A percentile compares a stretch with the other conserved stretches of the same genome.
Conservation (phyloP, 2,329 filamentous ascomycete genomes). For the Penicillium sp. region DNA sequence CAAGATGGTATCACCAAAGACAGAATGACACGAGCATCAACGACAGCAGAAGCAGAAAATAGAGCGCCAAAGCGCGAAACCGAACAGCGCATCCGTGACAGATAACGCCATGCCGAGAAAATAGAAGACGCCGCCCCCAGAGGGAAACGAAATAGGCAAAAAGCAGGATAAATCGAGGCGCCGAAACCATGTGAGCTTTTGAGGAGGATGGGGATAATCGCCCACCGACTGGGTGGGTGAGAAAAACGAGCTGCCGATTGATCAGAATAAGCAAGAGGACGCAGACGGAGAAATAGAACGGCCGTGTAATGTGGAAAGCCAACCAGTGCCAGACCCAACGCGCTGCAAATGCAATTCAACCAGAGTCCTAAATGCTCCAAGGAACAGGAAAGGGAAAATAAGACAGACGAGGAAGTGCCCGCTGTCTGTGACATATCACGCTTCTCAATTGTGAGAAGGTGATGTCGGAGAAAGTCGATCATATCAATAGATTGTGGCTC, state of each 20-base stretch:
- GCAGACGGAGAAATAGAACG: constrained; percentile 18
- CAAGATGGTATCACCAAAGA: constrained; percentile 43
- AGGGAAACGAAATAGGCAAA: constrained; percentile 16
- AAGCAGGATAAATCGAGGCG: constrained; percentile 19
- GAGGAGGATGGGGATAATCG: not conserved
- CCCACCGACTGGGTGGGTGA: not conserved
- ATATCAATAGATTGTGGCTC: not conserved
- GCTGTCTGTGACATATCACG: constrained; percentile 16
- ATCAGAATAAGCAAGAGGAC: constrained; percentile 16
- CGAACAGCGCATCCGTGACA: not conserved
- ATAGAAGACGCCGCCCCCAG: constrained; percentile 29
- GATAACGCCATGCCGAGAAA: constrained; percentile 7
- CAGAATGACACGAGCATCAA: constrained; percentile 32
- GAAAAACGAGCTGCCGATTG: constrained; percentile 9
- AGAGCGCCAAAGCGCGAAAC: not conserved
- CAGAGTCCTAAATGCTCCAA: constrained; percentile 23
- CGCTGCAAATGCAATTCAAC: constrained; percentile 39
- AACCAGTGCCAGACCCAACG: constrained; percentile 35
- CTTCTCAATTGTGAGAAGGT: not conserved
- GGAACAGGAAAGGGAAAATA: constrained; percentile 10
- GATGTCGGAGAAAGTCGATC: not conserved
- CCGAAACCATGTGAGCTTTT: constrained; percentile 24
- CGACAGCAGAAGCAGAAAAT: constrained; percentile 13
- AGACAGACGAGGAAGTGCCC: not conserved
- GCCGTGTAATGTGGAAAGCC: constrained; percentile 29